Percentiles rank a stretch among this genome's conserved stretches.
phyloP scores from a whole-genome alignment of 106 monocot genomes.

The Gastrodia elata region DNA sequence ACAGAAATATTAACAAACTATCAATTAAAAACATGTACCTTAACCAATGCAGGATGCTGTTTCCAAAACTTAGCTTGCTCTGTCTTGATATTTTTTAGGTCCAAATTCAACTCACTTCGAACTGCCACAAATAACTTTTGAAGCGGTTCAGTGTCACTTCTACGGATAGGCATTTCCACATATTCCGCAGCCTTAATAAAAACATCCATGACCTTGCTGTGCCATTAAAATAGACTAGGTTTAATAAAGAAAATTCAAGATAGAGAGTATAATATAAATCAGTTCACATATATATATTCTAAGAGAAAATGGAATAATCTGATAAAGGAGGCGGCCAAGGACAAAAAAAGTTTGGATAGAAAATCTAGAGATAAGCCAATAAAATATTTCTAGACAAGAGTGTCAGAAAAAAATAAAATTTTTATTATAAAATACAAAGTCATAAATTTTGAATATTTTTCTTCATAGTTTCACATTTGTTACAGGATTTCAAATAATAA shows the following conservation, averaged over 20 bases:
- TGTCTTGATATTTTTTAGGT: conserved; percentile 75
- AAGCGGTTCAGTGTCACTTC: conserved; percentile 76
- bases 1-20: not conserved
- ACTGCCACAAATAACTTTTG: conserved; percentile 73
- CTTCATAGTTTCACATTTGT: not conserved
- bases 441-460: not conserved
- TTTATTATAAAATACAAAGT: too few species aligned
- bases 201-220: conserved; percentile 91
- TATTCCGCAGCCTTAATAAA: conserved; percentile 90
- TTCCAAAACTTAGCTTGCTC: conserved; percentile 97
- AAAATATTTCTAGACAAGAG: not conserved
- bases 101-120: conserved; percentile 69
- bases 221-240: conserved; percentile 15
- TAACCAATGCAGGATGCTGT: conserved; percentile 81
- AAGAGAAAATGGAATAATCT: not conserved
- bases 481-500: not conserved
- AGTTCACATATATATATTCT: not conserved
- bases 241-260: not conserved
- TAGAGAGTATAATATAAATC: not conserved
- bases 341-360: not conserved
- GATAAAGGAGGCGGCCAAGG: not conserved
- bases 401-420: not conserved
- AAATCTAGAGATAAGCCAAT: not conserved
- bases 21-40: conserved; percentile 34
- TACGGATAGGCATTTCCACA: conserved; percentile 88